Evolutionary conservation across 306 rosid genomes (phyloP), one percentile per base, ranked within the genome.

Genomic region (Hylodesmum podocarpum): DNA sequence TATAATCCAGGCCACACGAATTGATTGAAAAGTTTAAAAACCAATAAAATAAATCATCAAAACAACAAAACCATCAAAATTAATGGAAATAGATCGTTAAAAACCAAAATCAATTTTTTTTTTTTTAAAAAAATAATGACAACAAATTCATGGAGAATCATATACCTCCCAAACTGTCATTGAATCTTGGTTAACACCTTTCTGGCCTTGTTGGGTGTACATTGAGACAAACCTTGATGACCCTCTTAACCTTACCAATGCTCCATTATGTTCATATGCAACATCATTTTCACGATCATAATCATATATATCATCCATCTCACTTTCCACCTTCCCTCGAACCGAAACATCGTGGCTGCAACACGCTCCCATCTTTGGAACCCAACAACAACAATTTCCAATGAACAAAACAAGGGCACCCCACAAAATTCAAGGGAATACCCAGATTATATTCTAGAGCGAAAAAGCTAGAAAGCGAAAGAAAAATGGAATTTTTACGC

Each of bases 141-240:
- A 39, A 54, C 8, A 28, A 18, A 8, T 18, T 8, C 4, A 51
- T 40, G 54, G 75, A 73, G 36, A 51, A 61, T 33, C 10, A 37
- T n/a, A 36, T 72, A 96, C 99, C 98, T 96, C 93, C 97, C 98
- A 92, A 83, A 89, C 84, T 1, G 94, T 82, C 91, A 96, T 85
- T 73, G 99, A 66, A 82, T 96, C 98, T 89, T 96, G 99, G 79
- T 96, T 96, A 69, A 89, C 73, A 44, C 96, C 97, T 75, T 96
- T 96, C 68, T 44, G 82, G 51, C 99, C 99, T 78, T 90, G 93
- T 74, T 92, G 97, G 11, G 77, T 70, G 65, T 81, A 85, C 99
- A 96, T 89, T 8, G 98, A 91, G 4, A 76, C 82, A 76, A 67
- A 55, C 19, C 22, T 80, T 21, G 99, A 91, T 55, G 62, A 86